Conservation (phyloP, 2,329 filamentous ascomycete species). For the Aspergillus sp. region DNA sequence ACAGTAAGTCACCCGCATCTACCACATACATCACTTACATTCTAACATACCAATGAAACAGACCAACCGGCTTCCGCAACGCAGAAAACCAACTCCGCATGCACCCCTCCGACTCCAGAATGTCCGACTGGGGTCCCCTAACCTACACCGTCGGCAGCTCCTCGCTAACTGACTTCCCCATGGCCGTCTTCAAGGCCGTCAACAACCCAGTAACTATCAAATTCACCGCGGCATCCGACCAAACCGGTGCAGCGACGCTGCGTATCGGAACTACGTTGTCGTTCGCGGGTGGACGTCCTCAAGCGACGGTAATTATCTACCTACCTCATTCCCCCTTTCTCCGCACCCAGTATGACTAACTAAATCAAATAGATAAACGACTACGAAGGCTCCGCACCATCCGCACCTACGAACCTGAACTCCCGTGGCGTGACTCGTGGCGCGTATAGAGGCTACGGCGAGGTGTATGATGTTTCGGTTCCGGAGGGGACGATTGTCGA, state of each 20-base stretch:
- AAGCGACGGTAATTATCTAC: slow-evolving; percentile 37
- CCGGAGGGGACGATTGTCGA: slow-evolving; percentile 59
- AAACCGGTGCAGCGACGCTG: slow-evolving; percentile 58
- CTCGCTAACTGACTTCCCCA: slow-evolving; percentile 58
- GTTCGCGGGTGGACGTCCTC: slow-evolving; percentile 61
- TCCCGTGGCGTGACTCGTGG: slow-evolving; percentile 66
- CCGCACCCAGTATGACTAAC: neutral
- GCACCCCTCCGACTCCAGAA: slow-evolving; percentile 67
- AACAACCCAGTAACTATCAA: slow-evolving; percentile 64
- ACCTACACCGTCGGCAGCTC: slow-evolving; percentile 65
- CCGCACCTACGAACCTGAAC: slow-evolving; percentile 63
- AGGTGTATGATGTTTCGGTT: slow-evolving; percentile 65
- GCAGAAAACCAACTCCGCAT: slow-evolving; percentile 67
- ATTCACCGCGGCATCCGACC: slow-evolving; percentile 56
- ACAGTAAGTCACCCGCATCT: slow-evolving; percentile 38
- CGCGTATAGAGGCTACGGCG: slow-evolving; percentile 64
- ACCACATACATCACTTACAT: neutral
- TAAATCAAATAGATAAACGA: slow-evolving; percentile 50
- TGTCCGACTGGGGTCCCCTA: slow-evolving; percentile 61
- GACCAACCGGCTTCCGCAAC: slow-evolving; percentile 64
- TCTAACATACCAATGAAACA: too few species aligned
- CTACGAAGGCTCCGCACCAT: slow-evolving; percentile 52
- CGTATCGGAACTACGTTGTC: slow-evolving; percentile 66
- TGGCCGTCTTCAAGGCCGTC: slow-evolving; percentile 64
- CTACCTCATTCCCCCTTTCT: neutral